Evolutionary conservation across 164 flowering plant species (phyloP).

Genomic region (Taxillus chinensis): DNA sequence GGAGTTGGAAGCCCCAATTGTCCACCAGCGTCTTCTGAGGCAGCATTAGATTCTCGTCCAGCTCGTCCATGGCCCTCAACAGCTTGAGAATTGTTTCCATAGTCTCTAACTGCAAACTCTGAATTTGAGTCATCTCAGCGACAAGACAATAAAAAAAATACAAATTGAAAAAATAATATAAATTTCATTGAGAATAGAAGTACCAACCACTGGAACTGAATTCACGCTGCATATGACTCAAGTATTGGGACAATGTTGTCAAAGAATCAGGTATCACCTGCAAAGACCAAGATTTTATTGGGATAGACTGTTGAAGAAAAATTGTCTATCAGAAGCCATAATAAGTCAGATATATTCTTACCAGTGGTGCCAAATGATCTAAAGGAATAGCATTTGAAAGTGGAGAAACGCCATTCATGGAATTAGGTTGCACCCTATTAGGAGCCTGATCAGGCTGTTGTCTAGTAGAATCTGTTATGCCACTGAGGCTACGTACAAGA

Average conservation of each 20-base stretch:
- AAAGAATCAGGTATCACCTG: constrained; percentile 1
- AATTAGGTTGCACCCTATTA: not conserved
- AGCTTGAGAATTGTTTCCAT: not conserved
- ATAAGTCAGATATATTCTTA: not conserved
- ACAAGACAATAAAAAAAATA: not conserved
- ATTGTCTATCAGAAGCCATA: not conserved
- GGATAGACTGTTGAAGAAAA: not conserved
- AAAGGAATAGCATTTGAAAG: not conserved
- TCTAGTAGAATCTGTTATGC: not conserved
- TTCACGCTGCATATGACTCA: not conserved
- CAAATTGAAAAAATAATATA: not conserved
- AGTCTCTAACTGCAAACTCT: not conserved
- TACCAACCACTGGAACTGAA: not conserved
- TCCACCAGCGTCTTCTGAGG: not conserved
- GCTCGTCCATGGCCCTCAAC: not conserved
- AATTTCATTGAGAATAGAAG: not conserved
- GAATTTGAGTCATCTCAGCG: not conserved
- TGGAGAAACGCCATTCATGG: not conserved
- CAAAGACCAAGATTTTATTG: not conserved
- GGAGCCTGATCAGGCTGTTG: not conserved
- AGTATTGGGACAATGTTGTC: not conserved
- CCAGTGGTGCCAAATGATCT: not conserved
- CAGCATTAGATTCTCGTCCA: constrained; percentile 2
- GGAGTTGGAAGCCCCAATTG: not conserved
- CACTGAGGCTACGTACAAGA: not conserved